Base-by-base conservation (phyloP, 2,329 filamentous ascomycete genomes). In the Helotiales sp. region DNA sequence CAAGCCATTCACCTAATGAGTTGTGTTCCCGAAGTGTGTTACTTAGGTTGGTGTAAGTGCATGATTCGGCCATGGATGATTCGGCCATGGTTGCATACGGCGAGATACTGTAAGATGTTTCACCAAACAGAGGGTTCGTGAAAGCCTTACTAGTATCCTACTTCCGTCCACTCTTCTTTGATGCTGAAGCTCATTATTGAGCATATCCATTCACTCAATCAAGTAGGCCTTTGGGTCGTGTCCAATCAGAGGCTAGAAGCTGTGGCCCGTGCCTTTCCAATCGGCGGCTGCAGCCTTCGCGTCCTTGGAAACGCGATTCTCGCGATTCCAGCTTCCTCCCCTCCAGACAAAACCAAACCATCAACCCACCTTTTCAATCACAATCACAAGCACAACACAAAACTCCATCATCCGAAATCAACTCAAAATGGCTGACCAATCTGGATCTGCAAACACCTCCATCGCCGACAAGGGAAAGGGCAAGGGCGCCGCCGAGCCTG, bases 381-480 rank as follows among this genome's bases (percentile, higher is more conserved):
- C 59, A 37, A 45, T 22, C 40, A 58, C 22, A 22, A 37, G 15
- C 34, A 28, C 43, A 54, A 52, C 45, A 11, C 43, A 58, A 30
- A 20, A 32, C n/a, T 7, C 20, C 45, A 30, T 61, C 49, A 68
- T 61, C n/a, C 17, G 49, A 57, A 81, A 49, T 17, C 26, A 34
- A 15, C 24, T 24, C 72, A 83, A 82, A 70, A 78, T 82, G 77
- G 80, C 84, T 59, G 74, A 73, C 64, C 76, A 82, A 75, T 80
- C 83, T 75, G 75, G 81, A 76, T 77, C 83, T 74, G 76, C 77
- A 17, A 77, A 76, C 58, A 64, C 69, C 43, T 70, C 59, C 70
- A 77, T 79, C 69, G 78, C 82, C 69, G 84, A 88, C 32, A 97
- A 97, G 86, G 93, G 92, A 81, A 97, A 97, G 86, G 93, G 93